A percentile compares a stretch with the other conserved stretches of the same genome.
Conservation (phyloP, 2,329 filamentous ascomycete genomes). For the Neopestalotiopsis sp. region DNA sequence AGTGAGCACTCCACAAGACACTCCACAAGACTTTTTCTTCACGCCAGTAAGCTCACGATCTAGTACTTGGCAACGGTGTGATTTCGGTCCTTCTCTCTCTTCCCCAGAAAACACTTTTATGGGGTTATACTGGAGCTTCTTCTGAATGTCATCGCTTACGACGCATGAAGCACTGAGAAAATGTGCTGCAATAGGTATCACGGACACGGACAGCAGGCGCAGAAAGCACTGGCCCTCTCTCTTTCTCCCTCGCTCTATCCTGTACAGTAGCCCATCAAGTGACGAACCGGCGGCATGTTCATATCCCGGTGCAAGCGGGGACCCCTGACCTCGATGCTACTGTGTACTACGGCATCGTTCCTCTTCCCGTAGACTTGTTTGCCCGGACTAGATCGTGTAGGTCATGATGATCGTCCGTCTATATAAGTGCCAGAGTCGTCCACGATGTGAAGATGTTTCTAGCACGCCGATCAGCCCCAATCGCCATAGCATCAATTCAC, state of each 20-base stretch:
- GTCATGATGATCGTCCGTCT: conserved; percentile 1
- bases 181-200: no score
- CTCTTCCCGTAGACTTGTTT: neutral
- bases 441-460: neutral
- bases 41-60: conserved; percentile 2
- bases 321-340: conserved; percentile 11
- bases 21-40: conserved; percentile 8
- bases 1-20: conserved; percentile 1
- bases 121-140: neutral
- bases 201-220: neutral
- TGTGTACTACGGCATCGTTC: conserved; percentile 2
- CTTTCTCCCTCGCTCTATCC: neutral
- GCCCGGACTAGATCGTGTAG: neutral
- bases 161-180: neutral
- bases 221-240: neutral
- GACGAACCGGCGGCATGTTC: neutral
- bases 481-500: conserved; percentile 18
- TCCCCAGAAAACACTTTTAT: conserved; percentile 6
- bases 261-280: neutral
- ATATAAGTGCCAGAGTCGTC: neutral
- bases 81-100: conserved; percentile 15
- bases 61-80: conserved; percentile 10
- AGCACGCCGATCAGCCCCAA: neutral
- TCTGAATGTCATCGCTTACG: neutral
- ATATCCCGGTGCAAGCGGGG: conserved; percentile 6